These are phyloP conservation scores for Diaporthe sp. DNA, from an alignment of 2,329 filamentous ascomycete species.

Conservation along the genomic window DNA sequence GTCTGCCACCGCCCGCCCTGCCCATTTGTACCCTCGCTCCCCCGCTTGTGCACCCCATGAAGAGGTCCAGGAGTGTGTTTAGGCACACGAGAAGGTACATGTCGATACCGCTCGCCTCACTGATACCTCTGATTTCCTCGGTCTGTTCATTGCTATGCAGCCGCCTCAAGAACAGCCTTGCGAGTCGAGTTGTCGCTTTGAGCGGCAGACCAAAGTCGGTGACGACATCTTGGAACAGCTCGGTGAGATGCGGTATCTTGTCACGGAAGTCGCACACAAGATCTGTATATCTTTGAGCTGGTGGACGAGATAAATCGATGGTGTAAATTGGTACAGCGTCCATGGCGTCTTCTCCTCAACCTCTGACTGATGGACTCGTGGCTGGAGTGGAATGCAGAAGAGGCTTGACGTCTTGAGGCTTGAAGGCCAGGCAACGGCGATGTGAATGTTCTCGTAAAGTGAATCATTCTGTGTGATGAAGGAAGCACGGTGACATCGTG, in stretches of 20 bases:
- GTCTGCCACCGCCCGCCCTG: background rate
- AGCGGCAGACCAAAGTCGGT: background rate
- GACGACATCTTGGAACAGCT: background rate
- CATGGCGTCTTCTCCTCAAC: background rate
- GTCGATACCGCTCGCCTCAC: conserved; percentile 58
- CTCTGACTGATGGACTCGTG: background rate
- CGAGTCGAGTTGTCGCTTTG: background rate
- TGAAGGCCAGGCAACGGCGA: background rate
- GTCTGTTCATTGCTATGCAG: conserved; percentile 67
- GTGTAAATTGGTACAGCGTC: background rate
- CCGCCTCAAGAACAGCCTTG: conserved; percentile 52
- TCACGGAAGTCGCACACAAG: background rate
- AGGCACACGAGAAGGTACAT: conserved; percentile 70
- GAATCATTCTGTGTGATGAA: background rate
- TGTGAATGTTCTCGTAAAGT: background rate
- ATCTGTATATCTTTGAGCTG: background rate
- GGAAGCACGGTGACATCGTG: background rate
- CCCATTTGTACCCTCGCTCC: conserved; percentile 40
- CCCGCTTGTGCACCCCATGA: conserved; percentile 73
- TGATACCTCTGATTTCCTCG: conserved; percentile 69
- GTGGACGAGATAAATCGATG: background rate
- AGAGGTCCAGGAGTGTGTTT: conserved; percentile 71
- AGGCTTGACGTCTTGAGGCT: no score
- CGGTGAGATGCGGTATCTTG: conserved; percentile 1
- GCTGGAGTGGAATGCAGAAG: no score